A percentile compares a stretch with the other conserved stretches of the same genome.
Evolutionary conservation across 371 early-diverging fungal genomes (phyloP).

Genomic region (Lichtheimia ramosa): DNA sequence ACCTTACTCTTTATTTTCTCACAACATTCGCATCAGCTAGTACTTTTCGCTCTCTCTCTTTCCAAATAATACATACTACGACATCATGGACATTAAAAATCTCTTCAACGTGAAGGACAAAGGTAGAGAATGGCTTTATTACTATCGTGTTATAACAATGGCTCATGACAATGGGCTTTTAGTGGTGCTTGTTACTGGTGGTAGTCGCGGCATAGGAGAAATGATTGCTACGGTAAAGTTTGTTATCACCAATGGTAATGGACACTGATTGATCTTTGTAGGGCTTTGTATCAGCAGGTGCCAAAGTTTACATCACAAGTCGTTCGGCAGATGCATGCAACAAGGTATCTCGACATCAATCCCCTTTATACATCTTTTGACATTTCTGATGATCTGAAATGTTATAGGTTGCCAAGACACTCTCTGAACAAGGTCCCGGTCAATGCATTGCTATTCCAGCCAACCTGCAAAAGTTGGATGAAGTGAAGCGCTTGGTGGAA

Average conservation of each 20-base stretch:
- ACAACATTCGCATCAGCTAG: too few species aligned
- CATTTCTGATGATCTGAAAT: not conserved
- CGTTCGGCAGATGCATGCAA: constrained; percentile 66
- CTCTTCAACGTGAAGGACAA: constrained; percentile 85
- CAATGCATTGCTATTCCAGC: constrained; percentile 76
- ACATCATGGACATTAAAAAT: constrained; percentile 49
- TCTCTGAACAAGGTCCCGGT: constrained; percentile 68
- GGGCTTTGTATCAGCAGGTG: constrained; percentile 77
- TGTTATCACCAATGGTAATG: constrained; percentile 3
- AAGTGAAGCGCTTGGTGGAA: constrained; percentile 59
- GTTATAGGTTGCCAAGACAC: constrained; percentile 45
- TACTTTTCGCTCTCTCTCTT: constrained; percentile 1
- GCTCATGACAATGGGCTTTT: not conserved
- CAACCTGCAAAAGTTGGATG: constrained; percentile 70
- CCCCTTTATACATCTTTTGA: not conserved
- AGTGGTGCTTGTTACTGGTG: constrained; percentile 89
- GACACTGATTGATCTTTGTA: constrained; percentile 3
- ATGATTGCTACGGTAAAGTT: constrained; percentile 62
- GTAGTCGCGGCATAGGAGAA: constrained; percentile 77
- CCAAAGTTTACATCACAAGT: constrained; percentile 75
- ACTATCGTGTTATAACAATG: not conserved
- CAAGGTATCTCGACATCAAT: constrained; percentile 29
- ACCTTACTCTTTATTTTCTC: not conserved
- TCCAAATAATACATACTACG: too few species aligned
- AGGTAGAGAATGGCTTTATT: constrained; percentile 18